phyloP scores from a whole-genome alignment of 257 asterid genomes.

The Plantago ovata region DNA sequence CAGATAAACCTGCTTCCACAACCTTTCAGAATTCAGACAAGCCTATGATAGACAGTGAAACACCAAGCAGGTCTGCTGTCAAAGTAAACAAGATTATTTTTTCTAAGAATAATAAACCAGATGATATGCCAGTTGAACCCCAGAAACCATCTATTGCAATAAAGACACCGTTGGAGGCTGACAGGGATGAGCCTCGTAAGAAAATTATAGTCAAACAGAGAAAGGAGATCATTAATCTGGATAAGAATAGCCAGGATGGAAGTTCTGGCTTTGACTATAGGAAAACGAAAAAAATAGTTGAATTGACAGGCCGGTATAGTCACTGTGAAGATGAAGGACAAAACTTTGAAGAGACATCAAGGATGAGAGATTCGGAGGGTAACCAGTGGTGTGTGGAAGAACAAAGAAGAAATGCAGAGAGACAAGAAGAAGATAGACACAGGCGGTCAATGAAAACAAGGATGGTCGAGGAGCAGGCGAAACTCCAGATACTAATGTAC shows the following conservation, averaged over 20 bases:
- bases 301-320: slow-evolving; percentile 59
- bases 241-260: slow-evolving; percentile 86
- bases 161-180: slow-evolving; percentile 75
- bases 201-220: slow-evolving; percentile 73
- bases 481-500: slow-evolving; percentile 54
- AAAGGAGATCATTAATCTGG: slow-evolving; percentile 60
- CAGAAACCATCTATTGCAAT: slow-evolving; percentile 65
- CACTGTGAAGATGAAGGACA: slow-evolving; percentile 40
- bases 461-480: slow-evolving; percentile 58
- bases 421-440: slow-evolving; percentile 53
- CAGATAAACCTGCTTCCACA: slow-evolving; percentile 66
- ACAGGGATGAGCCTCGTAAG: slow-evolving; percentile 70
- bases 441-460: slow-evolving; percentile 52
- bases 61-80: slow-evolving; percentile 48
- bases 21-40: slow-evolving; percentile 75
- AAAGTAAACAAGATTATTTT: slow-evolving; percentile 77
- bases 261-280: slow-evolving; percentile 63
- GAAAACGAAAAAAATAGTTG: slow-evolving; percentile 78
- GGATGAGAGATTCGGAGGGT: slow-evolving; percentile 60
- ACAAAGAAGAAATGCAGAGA: slow-evolving; percentile 51
- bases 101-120: slow-evolving; percentile 69
- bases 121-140: slow-evolving; percentile 56
- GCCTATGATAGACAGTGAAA: slow-evolving; percentile 68
- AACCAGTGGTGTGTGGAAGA: slow-evolving; percentile 58
- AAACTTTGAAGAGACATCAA: slow-evolving; percentile 47